Base-by-base conservation (phyloP, 1,284 basidiomycete species). In the Ceratobasidium sp. region DNA sequence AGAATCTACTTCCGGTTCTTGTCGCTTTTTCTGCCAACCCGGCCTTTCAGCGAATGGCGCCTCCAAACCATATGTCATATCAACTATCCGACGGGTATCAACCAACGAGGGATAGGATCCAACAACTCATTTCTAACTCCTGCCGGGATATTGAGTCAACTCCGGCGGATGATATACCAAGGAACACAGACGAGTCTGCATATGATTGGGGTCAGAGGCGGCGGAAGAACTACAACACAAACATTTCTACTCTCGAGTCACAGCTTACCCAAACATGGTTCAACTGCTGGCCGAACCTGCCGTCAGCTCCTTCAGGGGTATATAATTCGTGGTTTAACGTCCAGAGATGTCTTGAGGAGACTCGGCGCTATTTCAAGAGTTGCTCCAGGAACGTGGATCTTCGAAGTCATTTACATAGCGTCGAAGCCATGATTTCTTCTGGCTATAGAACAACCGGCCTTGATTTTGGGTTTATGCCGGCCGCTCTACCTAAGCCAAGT, bases 21-120 rank as follows among this genome's bases (percentile, higher is more conserved):
- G n/a, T 65, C 20, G 73, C 76, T 13, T 75, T 77, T 31, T 26
- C 76, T 1, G 33, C 28, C 7, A 49, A 45, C 37, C 63, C 73
- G 6, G n/a, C 42, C 15, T 67, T 76, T 42, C 45, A 15, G 1
- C 13, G 3, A 6, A 13, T 76, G n/a, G 11, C n/a, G 7, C 76
- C 76, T 7, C 76, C 76, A 8, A 10, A 13, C 11, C 51, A 64
- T 28, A n/a, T 31, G n/a, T 13, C 26, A 4, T 77, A 66, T 37
- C 26, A n/a, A 10, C 45, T 77, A 6, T 2, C 11, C 5, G 68
- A 71, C 31, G 39, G 68, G 20, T 64, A 63, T 42, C 7, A 33
- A 8, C 56, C 68, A 13, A 37, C 10, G 15, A 2, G 11, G 20
- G 28, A 31, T 31, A 54, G 53, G 11, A n/a, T 71, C 4, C n/a